Conservation (phyloP, 2,329 filamentous ascomycete species). For the Fusarium nodosum region DNA sequence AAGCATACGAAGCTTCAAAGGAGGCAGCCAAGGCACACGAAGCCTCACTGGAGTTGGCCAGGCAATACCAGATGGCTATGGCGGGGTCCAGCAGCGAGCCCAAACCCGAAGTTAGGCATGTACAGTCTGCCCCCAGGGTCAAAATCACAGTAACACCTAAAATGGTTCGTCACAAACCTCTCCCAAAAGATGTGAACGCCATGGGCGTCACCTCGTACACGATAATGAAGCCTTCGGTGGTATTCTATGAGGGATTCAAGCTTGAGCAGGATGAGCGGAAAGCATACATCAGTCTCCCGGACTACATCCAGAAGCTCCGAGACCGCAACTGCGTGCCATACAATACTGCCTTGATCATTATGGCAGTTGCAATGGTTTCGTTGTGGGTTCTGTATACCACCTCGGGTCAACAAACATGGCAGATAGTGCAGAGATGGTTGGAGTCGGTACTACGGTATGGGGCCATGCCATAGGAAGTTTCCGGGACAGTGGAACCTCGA, state of each 20-base stretch:
- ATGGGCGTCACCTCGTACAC: constrained; percentile 40
- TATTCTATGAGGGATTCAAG: constrained; percentile 50
- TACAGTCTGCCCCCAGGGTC: constrained; percentile 45
- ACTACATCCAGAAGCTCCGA: constrained; percentile 41
- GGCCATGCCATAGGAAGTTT: background rate
- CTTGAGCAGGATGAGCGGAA: constrained; percentile 43
- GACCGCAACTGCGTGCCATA: constrained; percentile 29
- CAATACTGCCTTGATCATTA: constrained; percentile 24
- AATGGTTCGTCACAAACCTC: constrained; percentile 43
- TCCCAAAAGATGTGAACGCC: constrained; percentile 6
- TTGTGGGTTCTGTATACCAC: constrained; percentile 20
- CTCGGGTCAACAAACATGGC: constrained; percentile 26
- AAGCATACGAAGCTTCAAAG: constrained; percentile 37
- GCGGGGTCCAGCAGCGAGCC: background rate
- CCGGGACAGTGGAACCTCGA: background rate
- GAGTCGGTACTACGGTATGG: background rate
- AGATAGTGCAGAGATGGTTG: background rate
- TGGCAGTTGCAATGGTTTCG: constrained; percentile 17
- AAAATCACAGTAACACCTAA: constrained; percentile 52
- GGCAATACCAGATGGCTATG: background rate
- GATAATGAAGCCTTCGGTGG: constrained; percentile 48
- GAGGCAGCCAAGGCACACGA: constrained; percentile 19
- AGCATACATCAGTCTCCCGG: constrained; percentile 35
- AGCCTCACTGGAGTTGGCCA: background rate
- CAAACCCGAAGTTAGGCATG: background rate